These are phyloP conservation scores for Xylariaceae sp. DNA, from an alignment of 2,329 filamentous ascomycete species.

Conservation along the genomic window DNA sequence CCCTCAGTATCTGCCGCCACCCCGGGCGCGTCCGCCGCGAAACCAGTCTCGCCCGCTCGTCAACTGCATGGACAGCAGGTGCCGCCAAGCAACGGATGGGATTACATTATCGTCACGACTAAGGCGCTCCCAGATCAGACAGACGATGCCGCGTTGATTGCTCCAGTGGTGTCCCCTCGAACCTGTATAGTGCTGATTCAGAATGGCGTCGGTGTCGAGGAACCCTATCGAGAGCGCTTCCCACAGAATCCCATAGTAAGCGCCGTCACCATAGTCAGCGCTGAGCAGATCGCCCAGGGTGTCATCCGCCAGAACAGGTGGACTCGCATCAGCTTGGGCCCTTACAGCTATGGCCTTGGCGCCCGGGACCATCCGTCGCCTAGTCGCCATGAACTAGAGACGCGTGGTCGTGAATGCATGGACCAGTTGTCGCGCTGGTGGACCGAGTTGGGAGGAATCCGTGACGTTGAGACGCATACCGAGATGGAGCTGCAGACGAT, in stretches of 20 bases:
- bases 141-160: slow-evolving; percentile 66
- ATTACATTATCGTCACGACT: slow-evolving; percentile 73
- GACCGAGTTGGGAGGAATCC: slow-evolving; percentile 62
- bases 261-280: slow-evolving; percentile 72
- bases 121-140: slow-evolving; percentile 71
- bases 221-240: slow-evolving; percentile 68
- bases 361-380: slow-evolving; percentile 30
- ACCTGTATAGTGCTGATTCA: slow-evolving; percentile 71
- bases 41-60: background rate
- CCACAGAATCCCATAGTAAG: slow-evolving; percentile 65
- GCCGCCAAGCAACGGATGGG: slow-evolving; percentile 50
- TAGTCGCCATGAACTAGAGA: slow-evolving; percentile 37
- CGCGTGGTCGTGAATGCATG: slow-evolving; percentile 50
- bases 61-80: background rate
- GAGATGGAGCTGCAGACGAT: slow-evolving; percentile 72
- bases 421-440: slow-evolving; percentile 60
- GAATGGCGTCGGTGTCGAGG: slow-evolving; percentile 74
- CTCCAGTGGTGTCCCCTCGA: slow-evolving; percentile 60
- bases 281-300: slow-evolving; percentile 68
- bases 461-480: slow-evolving; percentile 68
- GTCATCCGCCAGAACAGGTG: slow-evolving; percentile 73
- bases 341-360: slow-evolving; percentile 61
- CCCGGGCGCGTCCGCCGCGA: slow-evolving; percentile 21
- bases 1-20: slow-evolving; percentile 64
- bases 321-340: slow-evolving; percentile 74